Conservation (phyloP, 106 monocot species). For the Dioscorea zingiberensis region DNA sequence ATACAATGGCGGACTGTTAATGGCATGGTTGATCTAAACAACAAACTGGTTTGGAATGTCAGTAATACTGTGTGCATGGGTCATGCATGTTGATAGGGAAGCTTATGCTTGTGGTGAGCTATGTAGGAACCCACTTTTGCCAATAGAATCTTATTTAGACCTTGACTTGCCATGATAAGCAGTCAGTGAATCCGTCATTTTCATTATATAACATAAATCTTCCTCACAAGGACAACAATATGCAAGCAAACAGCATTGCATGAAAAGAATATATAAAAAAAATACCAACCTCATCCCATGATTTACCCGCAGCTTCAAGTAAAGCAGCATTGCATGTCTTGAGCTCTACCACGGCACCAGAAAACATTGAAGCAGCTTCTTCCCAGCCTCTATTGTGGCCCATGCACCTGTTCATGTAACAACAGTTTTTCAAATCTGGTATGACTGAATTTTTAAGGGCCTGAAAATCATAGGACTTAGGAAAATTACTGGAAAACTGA, state of each 20-base stretch:
- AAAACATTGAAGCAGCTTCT: conserved; percentile 94
- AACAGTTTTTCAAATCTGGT: background rate
- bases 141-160: background rate
- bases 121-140: too few species aligned
- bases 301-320: conserved; percentile 78
- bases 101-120: too few species aligned
- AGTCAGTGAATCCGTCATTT: background rate
- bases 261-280: too few species aligned
- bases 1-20: too few species aligned
- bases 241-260: background rate
- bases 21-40: too few species aligned
- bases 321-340: conserved; percentile 94
- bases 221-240: background rate
- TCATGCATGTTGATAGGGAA: background rate
- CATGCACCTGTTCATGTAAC: conserved; percentile 70
- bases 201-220: background rate
- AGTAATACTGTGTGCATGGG: too few species aligned
- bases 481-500: background rate
- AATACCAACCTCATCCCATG: conserved; percentile 78
- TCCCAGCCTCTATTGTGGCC: conserved; percentile 99
- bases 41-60: too few species aligned
- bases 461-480: background rate
- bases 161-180: background rate
- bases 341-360: conserved; percentile 62
- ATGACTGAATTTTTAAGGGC: background rate